phyloP scores from a whole-genome alignment of 768 basidiomycete genomes.

The Calocybe cyanea region DNA sequence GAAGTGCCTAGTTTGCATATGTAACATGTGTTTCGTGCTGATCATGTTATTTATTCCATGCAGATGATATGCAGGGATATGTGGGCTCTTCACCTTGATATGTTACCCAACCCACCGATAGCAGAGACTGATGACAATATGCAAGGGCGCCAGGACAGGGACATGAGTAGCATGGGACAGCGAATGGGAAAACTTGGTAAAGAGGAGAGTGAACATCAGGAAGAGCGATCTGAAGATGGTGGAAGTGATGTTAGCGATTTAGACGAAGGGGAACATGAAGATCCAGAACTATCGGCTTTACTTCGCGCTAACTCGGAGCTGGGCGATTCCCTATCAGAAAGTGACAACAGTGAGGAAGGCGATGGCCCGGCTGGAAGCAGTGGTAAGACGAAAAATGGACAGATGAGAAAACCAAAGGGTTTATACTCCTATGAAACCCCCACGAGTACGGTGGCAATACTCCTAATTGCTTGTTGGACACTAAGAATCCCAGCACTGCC shows the following conservation, averaged over 20 bases:
- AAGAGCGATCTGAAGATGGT: slow-evolving; percentile 1
- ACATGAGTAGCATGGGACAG: slow-evolving; percentile 8
- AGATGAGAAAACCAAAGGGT: slow-evolving; percentile 9
- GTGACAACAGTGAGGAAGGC: background rate
- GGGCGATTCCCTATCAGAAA: slow-evolving; percentile 30
- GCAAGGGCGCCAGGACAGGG: slow-evolving; percentile 24
- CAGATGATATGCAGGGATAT: slow-evolving; percentile 74
- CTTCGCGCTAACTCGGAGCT: slow-evolving; percentile 41
- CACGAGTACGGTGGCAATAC: slow-evolving; percentile 55
- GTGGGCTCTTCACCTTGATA: slow-evolving; percentile 73
- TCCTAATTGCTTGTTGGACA: slow-evolving; percentile 77
- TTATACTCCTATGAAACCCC: slow-evolving; percentile 33
- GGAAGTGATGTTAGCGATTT: slow-evolving; percentile 6
- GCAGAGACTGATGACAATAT: slow-evolving; percentile 54
- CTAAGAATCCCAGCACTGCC: slow-evolving; percentile 74
- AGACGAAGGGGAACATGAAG: slow-evolving; percentile 18
- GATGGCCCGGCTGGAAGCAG: slow-evolving; percentile 17
- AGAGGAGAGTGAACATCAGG: slow-evolving; percentile 13
- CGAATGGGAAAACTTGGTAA: slow-evolving; percentile 11
- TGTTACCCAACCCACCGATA: slow-evolving; percentile 56
- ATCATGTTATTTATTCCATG: background rate
- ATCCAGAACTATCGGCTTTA: slow-evolving; percentile 38
- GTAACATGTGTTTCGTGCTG: too few relatives aligned
- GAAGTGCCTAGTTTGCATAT: slow-evolving; percentile 50
- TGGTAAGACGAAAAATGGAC: slow-evolving; percentile 15